Evolutionary conservation across 345 rosid species (phyloP), one percentile per base, ranked within the genome.

Genomic region (Microthlaspi erraticum): DNA sequence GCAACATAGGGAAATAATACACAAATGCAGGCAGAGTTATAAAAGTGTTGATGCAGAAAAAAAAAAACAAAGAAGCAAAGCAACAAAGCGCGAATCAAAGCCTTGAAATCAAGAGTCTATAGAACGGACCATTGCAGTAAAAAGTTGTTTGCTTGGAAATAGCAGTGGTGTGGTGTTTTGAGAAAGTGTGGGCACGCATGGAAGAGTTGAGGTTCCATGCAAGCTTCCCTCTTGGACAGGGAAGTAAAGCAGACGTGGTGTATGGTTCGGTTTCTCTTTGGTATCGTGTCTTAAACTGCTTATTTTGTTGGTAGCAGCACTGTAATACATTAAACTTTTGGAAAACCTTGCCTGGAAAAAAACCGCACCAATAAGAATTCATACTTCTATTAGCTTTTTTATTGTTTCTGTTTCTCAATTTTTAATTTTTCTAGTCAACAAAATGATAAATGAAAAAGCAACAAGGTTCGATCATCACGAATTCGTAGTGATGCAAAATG

Each of bases 101-200:
- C 83, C 87, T 79, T 82, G 59, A 71, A 64, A 80, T 19, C 72
- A 80, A 84, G 89, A 83, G 80, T 85, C 88, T 84, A 26, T 2
- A 86, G 91, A 83, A 88, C 99, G 72, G 99, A 94, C 98, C 96
- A 63, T 89, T 85, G 92, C 95, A 91, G 87, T 67, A 83, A 81
- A 91, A 48, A 73, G 78, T 60, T 77, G 76, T 74, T 74, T 69
- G 75, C 81, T 87, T 86, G 67, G 85, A 60, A 83, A 86, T 80
- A 86, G 77, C 77, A 81, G 81, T 78, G 80, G 81, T 75, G 79
- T 73, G 84, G 81, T 86, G 55, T 81, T 78, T 86, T 20, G 83
- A 63, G 54, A 82, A 68, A 75, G 71, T 70, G 81, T 67, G 79
- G 71, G 75, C 52, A 65, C 83, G 92, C 88, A 91, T 67, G 86